These are phyloP conservation scores for Nasturtium officinale DNA, from an alignment of 345 rosid genomes.

Conservation along the genomic window DNA sequence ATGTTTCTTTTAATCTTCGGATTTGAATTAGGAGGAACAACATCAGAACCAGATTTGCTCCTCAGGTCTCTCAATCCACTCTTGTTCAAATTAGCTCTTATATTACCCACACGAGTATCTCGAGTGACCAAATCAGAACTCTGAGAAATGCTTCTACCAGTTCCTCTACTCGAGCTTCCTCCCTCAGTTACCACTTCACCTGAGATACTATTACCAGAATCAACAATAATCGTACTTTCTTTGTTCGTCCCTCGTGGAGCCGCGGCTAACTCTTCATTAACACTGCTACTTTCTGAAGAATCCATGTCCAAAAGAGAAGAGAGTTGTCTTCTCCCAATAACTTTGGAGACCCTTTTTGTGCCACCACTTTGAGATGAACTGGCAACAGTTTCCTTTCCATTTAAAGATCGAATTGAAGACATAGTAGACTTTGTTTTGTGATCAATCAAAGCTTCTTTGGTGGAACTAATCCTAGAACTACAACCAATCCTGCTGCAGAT, in stretches of 20 bases:
- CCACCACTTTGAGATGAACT: slow-evolving; percentile 58
- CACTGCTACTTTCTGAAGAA: slow-evolving; percentile 73
- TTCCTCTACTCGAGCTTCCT: slow-evolving; percentile 50
- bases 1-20: too few relatives aligned
- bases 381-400: slow-evolving; percentile 65
- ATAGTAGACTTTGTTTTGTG: slow-evolving; percentile 53
- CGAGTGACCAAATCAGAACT: slow-evolving; percentile 46
- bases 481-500: slow-evolving; percentile 71
- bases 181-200: slow-evolving; percentile 34
- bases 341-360: slow-evolving; percentile 38
- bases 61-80: slow-evolving; percentile 53
- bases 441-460: slow-evolving; percentile 49
- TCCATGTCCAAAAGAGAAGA: slow-evolving; percentile 63
- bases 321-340: slow-evolving; percentile 41
- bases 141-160: slow-evolving; percentile 43
- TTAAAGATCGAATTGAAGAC: slow-evolving; percentile 11
- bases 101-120: slow-evolving; percentile 40
- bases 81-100: slow-evolving; percentile 41
- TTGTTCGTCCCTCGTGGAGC: slow-evolving; percentile 54
- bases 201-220: slow-evolving; percentile 16
- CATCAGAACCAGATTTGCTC: slow-evolving; percentile 60
- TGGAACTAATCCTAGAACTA: slow-evolving; percentile 57
- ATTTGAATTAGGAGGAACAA: too few relatives aligned
- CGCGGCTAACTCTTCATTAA: slow-evolving; percentile 50
- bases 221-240: slow-evolving; percentile 22